phyloP scores from a whole-genome alignment of 2,329 filamentous ascomycete genomes.

The Fusarium sp. region DNA sequence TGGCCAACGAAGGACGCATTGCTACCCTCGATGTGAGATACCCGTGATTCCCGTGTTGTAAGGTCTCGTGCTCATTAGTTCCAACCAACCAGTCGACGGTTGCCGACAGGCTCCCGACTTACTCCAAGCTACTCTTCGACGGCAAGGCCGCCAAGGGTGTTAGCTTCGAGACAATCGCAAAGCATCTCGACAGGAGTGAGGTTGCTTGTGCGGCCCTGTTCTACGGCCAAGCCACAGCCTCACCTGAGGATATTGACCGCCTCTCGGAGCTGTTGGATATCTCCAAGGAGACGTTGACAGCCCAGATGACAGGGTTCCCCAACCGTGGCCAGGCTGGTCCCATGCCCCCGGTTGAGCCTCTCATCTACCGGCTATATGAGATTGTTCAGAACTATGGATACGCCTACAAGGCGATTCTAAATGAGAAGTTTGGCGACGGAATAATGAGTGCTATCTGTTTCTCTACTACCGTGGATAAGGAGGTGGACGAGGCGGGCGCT shows the following conservation, averaged over 20 bases:
- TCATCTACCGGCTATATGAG: slow-evolving; percentile 89
- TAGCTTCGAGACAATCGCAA: slow-evolving; percentile 79
- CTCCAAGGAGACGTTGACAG: slow-evolving; percentile 61
- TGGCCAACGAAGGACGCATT: slow-evolving; percentile 43
- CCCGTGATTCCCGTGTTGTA: not conserved
- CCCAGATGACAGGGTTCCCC: slow-evolving; percentile 74
- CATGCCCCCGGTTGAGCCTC: slow-evolving; percentile 51
- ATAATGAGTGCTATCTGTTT: slow-evolving; percentile 98
- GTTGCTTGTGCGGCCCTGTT: slow-evolving; percentile 88
- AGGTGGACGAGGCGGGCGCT: slow-evolving; percentile 81
- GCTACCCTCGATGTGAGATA: slow-evolving; percentile 51
- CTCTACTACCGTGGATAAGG: slow-evolving; percentile 90
- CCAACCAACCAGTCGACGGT: slow-evolving; percentile 63
- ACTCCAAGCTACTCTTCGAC: slow-evolving; percentile 71
- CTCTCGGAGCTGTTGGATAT: slow-evolving; percentile 72
- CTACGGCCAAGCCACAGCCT: slow-evolving; percentile 84
- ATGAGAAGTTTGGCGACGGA: slow-evolving; percentile 93
- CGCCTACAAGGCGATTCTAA: slow-evolving; percentile 92
- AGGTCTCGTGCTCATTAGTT: slow-evolving; percentile 19
- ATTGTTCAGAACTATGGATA: slow-evolving; percentile 97
- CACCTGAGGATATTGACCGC: slow-evolving; percentile 69
- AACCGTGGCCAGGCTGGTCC: slow-evolving; percentile 73
- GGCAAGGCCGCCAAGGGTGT: slow-evolving; percentile 79
- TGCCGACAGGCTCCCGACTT: slow-evolving; percentile 71
- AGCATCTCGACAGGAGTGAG: slow-evolving; percentile 77